These are phyloP conservation scores for Rhytidiadelphus loreus DNA, from an alignment of 225 moss, liverwort and hornwort species.

Conservation along the genomic window DNA sequence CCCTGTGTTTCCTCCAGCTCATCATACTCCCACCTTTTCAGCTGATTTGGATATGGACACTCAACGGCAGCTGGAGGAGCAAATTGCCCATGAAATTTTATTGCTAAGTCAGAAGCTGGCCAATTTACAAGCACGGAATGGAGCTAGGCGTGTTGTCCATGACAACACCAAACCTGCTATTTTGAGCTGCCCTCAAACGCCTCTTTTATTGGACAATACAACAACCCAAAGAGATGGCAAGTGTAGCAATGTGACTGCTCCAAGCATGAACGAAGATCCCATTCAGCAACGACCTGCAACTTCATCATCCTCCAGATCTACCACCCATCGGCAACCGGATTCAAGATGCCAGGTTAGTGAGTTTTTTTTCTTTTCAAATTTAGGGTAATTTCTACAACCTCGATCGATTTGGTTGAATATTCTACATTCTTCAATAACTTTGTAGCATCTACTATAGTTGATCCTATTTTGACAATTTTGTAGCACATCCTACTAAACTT, in stretches of 20 bases:
- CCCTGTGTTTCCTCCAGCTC: slow-evolving; percentile 14
- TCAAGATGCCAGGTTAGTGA: background rate
- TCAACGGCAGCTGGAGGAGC: slow-evolving; percentile 60
- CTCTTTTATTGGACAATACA: slow-evolving; percentile 25
- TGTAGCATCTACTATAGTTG: background rate
- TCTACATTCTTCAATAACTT: background rate
- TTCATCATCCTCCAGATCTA: slow-evolving; percentile 4
- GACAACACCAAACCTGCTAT: slow-evolving; percentile 23
- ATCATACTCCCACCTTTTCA: slow-evolving; percentile 11
- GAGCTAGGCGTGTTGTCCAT: slow-evolving; percentile 23
- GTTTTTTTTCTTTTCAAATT: background rate
- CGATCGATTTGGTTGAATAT: background rate
- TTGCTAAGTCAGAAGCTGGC: slow-evolving; percentile 66
- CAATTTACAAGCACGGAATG: slow-evolving; percentile 56
- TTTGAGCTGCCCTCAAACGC: slow-evolving; percentile 62
- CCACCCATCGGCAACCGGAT: background rate
- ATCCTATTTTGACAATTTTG: background rate
- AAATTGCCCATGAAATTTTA: slow-evolving; percentile 71
- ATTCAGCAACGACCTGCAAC: slow-evolving; percentile 1
- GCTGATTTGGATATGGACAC: slow-evolving; percentile 55
- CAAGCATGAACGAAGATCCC: background rate
- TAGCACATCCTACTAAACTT: background rate
- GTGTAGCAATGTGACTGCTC: background rate
- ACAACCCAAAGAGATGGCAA: slow-evolving; percentile 5
- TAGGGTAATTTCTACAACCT: background rate